Evolutionary conservation across 805 yeast species (phyloP), one percentile per base, ranked within the genome.

Genomic region (Myxozyma neglecta): DNA sequence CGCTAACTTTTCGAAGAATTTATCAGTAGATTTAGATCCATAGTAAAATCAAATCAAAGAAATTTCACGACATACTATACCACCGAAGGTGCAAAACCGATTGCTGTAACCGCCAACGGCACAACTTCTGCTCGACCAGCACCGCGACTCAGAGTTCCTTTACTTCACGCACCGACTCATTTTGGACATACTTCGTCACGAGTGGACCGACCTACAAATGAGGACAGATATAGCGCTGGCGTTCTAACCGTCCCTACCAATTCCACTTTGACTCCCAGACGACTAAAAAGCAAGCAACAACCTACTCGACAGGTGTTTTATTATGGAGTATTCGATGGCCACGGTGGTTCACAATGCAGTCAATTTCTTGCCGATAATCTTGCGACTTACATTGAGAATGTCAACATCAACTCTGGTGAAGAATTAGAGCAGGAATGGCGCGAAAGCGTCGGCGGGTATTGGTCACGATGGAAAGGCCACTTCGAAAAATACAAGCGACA

Each of bases 251-350:
- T 84, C 34, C 85, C 84, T 0, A 60, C 69, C 32, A 63, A 69
- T 32, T 56, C 72, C 37, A 64, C 74, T 43, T 43, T 68, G 55
- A 64, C 69, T 45, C 73, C 76, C 1, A 59, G 68, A 48, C 42
- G 54, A 18, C 56, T 52, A 4, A 39, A 66, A 53, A 20, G 44
- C 11, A 32, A 48, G 13, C 24, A 37, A 14, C 39, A 44, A 14
- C 49, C 56, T 46, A 39, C 59, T 24, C 71, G 74, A 34, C 71
- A 76, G 54, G 84, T 86, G 18, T 88, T 93, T 75, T 84, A 83
- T 67, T 85, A 89, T 69, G 83, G 84, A 50, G 81, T 94, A 1
- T 91, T 89, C 73, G 99, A 94, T 75, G 99, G 99, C 9, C 99
- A 94, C 75, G 99, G 98, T 7, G 96, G 97, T 24, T 80, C 79